phyloP scores from a whole-genome alignment of 495 filamentous ascomycete species.

The Polyplosphaeria fusca region DNA sequence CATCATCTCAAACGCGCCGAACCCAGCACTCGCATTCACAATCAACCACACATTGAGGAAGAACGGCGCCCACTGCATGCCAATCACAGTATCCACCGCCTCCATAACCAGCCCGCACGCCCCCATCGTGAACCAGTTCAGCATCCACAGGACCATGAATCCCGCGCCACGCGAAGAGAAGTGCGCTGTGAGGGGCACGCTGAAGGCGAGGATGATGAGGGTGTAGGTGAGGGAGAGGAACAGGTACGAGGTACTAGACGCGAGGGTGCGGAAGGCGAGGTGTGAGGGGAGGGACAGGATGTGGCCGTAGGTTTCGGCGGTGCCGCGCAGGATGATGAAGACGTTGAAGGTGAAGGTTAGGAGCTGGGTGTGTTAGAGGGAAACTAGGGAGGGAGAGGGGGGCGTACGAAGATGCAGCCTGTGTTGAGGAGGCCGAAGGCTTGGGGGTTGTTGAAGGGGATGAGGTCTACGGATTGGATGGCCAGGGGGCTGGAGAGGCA shows the following conservation, averaged over 20 bases:
- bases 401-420: neutral
- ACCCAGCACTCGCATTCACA: neutral
- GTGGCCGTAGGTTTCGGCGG: neutral
- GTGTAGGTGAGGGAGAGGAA: neutral
- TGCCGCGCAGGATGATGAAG: neutral
- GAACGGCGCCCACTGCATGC: neutral
- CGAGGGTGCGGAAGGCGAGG: neutral
- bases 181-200: neutral
- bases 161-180: neutral
- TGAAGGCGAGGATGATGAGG: neutral
- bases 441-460: neutral
- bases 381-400: neutral
- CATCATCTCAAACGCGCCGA: neutral
- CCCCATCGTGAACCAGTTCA: neutral
- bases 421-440: neutral
- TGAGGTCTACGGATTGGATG: neutral
- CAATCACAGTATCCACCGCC: neutral
- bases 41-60: neutral
- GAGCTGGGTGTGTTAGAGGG: neutral
- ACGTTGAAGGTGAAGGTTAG: neutral
- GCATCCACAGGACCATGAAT: neutral
- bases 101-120: neutral
- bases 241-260: neutral
- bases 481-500: neutral
- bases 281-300: neutral